Evolutionary conservation across 768 basidiomycete genomes (phyloP), one percentile per base, ranked within the genome.

Genomic region (Mycena kentingensis): DNA sequence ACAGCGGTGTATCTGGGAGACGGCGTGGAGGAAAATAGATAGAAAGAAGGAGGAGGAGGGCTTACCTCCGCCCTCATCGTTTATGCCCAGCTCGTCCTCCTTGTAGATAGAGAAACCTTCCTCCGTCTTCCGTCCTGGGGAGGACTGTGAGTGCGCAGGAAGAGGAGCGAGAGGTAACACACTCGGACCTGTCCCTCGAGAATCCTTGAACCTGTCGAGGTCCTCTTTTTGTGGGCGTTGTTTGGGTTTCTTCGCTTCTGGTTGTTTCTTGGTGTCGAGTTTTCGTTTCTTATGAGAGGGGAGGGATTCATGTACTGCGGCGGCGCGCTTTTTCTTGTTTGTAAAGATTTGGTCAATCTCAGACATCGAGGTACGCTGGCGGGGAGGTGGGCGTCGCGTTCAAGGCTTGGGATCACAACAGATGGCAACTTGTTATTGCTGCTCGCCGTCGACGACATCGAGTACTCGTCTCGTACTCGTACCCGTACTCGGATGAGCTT

Each of bases 331-430:
- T 58, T 69, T 73, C 8, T 38, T 38, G 37, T 38, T 38, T 34
- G 88, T 77, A 68, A 93, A 93, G 63, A 93, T 93, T 62, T 81
- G 82, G 77, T 93, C 90, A 67, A 93, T 93, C 79, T 92, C 90
- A 46, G 86, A 86, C 76, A 79, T n/a, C n/a, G n/a, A n/a, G n/a
- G n/a, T n/a, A n/a, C n/a, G n/a, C n/a, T n/a, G n/a, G n/a, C n/a
- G n/a, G n/a, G n/a, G n/a, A n/a, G n/a, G n/a, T n/a, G n/a, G n/a
- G n/a, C n/a, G n/a, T n/a, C n/a, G n/a, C n/a, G n/a, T n/a, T n/a
- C n/a, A n/a, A n/a, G n/a, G n/a, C n/a, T n/a, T n/a, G n/a, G n/a
- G n/a, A n/a, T n/a, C n/a, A n/a, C n/a, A n/a, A n/a, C n/a, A n/a
- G n/a, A n/a, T n/a, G n/a, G n/a, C n/a, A n/a, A n/a, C n/a, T n/a